Evolutionary conservation across 106 monocot genomes (phyloP).

Genomic region (Dendrobium nobile): DNA sequence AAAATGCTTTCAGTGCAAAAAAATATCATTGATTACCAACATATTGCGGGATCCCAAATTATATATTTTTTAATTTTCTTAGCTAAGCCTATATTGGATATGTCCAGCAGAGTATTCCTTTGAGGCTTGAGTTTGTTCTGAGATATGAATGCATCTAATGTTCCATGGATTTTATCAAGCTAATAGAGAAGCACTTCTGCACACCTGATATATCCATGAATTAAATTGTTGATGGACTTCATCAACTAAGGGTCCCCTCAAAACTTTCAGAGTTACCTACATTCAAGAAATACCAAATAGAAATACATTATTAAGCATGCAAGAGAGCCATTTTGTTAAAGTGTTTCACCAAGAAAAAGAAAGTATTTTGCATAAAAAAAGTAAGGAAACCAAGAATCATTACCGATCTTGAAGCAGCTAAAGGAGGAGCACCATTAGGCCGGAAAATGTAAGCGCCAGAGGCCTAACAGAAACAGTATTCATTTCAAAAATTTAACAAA

Average conservation of each 20-base stretch:
- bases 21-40: neutral
- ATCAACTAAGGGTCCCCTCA: conserved; percentile 42
- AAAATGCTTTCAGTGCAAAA: neutral
- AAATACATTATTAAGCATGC: neutral
- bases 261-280: conserved; percentile 38
- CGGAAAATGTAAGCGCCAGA: conserved; percentile 86
- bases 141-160: neutral
- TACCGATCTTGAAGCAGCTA: conserved; percentile 44
- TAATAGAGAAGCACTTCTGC: neutral
- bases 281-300: neutral
- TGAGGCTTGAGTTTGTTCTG: neutral
- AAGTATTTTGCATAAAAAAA: neutral
- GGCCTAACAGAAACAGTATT: conserved; percentile 27
- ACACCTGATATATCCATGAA: conserved; percentile 50
- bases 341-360: neutral
- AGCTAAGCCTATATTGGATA: neutral
- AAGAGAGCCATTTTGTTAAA: neutral
- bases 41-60: neutral
- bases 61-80: neutral
- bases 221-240: conserved; percentile 57
- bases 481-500: neutral
- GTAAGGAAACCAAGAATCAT: neutral
- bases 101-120: too few species aligned
- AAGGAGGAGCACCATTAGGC: conserved; percentile 57
- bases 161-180: neutral